A percentile compares a stretch with the other conserved stretches of the same genome.
Conservation (phyloP, 2,329 filamentous ascomycete species). For the Penicillium sp. region DNA sequence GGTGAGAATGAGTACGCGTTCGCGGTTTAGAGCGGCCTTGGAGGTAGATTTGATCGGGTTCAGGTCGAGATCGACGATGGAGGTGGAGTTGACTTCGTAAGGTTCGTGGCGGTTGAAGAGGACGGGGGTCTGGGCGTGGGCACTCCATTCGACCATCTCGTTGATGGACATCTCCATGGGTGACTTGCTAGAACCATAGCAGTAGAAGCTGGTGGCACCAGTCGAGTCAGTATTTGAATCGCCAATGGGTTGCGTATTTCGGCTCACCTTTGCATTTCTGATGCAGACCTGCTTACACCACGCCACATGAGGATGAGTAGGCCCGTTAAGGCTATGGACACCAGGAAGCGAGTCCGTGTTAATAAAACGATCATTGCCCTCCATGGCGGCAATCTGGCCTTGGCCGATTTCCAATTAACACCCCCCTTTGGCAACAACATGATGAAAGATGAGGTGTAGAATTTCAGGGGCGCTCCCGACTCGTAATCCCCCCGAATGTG, state of each 20-base stretch:
- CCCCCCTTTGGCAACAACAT: slow-evolving; percentile 93
- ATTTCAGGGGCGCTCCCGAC: slow-evolving; percentile 23
- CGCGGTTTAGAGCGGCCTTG: slow-evolving; percentile 74
- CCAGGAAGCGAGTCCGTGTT: slow-evolving; percentile 73
- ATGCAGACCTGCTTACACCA: slow-evolving; percentile 73
- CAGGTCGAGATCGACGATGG: slow-evolving; percentile 77
- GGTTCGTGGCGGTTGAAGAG: slow-evolving; percentile 94
- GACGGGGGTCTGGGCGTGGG: slow-evolving; percentile 85
- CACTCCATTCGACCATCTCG: slow-evolving; percentile 85
- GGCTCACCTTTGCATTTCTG: slow-evolving; percentile 84
- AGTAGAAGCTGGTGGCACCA: slow-evolving; percentile 73
- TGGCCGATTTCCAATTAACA: slow-evolving; percentile 88
- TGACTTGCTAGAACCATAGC: slow-evolving; percentile 92
- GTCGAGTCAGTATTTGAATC: neutral
- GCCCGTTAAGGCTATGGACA: slow-evolving; percentile 68
- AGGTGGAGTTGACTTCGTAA: slow-evolving; percentile 75
- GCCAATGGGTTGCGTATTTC: neutral
- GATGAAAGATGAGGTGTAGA: slow-evolving; percentile 56
- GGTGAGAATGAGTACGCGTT: slow-evolving; percentile 87
- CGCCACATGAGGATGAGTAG: slow-evolving; percentile 83
- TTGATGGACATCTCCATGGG: slow-evolving; percentile 93
- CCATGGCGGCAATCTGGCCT: slow-evolving; percentile 72
- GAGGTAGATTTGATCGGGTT: slow-evolving; percentile 79
- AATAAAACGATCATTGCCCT: slow-evolving; percentile 69
- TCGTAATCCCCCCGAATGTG: slow-evolving; percentile 27